Evolutionary conservation across 345 rosid species (phyloP).

Genomic region (Brassica nigra): DNA sequence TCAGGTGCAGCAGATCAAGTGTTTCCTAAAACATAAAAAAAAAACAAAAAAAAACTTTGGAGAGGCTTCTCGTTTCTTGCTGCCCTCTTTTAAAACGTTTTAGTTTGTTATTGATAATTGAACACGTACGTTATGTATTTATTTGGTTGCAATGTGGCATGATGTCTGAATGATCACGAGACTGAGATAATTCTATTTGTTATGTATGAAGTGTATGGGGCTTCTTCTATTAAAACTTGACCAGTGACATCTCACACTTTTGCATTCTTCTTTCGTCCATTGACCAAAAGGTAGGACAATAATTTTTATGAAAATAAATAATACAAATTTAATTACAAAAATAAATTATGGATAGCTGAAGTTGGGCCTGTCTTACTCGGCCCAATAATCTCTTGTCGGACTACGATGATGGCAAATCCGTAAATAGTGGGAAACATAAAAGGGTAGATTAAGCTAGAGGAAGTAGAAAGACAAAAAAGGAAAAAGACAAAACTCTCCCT

Average conservation of each 20-base stretch:
- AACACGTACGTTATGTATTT: conserved; percentile 20
- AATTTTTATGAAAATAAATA: not conserved
- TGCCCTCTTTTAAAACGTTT: conserved; percentile 9
- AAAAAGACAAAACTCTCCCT: conserved; percentile 55
- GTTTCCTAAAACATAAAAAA: conserved; percentile 49
- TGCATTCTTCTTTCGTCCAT: no score
- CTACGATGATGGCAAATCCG: conserved; percentile 5
- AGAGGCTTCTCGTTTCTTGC: conserved; percentile 24
- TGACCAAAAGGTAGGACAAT: not conserved
- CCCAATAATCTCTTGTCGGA: not conserved
- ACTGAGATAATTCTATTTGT: not conserved
- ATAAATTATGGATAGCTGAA: not conserved
- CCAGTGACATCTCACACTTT: not conserved
- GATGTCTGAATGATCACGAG: conserved; percentile 12
- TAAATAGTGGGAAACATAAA: not conserved
- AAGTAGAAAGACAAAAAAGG: not conserved
- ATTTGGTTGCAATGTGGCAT: conserved; percentile 7
- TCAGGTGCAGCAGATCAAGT: conserved; percentile 48
- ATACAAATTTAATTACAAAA: not conserved
- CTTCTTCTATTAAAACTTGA: not conserved
- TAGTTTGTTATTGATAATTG: conserved; percentile 22
- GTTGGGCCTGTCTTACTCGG: conserved; percentile 13
- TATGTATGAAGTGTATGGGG: not conserved
- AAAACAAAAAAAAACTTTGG: conserved; percentile 13
- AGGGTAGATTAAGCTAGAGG: conserved; percentile 5